Percentiles rank a stretch among this genome's conserved stretches.
These are phyloP conservation scores for Anethum foeniculum DNA, from an alignment of 140 eudicot species.

Conservation along the genomic window DNA sequence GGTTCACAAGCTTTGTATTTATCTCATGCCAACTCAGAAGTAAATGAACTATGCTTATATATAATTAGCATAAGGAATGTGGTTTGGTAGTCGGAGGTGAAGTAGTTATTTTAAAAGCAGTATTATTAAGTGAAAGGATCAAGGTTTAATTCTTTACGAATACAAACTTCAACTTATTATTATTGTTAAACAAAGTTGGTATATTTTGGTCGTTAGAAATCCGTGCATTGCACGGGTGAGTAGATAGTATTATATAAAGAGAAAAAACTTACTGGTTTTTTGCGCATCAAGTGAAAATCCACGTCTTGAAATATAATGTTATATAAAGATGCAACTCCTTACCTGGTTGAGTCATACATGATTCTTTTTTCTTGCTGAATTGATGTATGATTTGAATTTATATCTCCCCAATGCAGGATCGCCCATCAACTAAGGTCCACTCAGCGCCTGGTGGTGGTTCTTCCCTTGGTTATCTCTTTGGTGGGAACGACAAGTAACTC, in stretches of 20 bases:
- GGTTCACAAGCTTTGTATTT: slow-evolving; percentile 1
- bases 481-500: slow-evolving; percentile 36
- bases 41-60: neutral
- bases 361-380: neutral
- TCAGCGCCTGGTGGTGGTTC: slow-evolving; percentile 74
- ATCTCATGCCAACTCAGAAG: slow-evolving; percentile 1
- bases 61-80: too few species aligned
- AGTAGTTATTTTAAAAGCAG: too few species aligned
- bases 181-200: too few species aligned
- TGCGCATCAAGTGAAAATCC: neutral
- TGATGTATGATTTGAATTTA: neutral
- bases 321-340: neutral
- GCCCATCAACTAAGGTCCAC: slow-evolving; percentile 73
- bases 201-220: too few species aligned
- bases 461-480: slow-evolving; percentile 59
- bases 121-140: too few species aligned
- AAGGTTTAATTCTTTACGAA: too few species aligned
- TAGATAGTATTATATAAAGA: neutral
- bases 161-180: too few species aligned
- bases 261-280: neutral
- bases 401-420: slow-evolving; percentile 30
- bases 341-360: neutral
- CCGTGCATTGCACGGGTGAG: too few species aligned
- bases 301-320: neutral
- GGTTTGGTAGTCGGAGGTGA: too few species aligned